These are phyloP conservation scores for Fusarium siculi DNA, from an alignment of 2,329 filamentous ascomycete species.

Conservation along the genomic window DNA sequence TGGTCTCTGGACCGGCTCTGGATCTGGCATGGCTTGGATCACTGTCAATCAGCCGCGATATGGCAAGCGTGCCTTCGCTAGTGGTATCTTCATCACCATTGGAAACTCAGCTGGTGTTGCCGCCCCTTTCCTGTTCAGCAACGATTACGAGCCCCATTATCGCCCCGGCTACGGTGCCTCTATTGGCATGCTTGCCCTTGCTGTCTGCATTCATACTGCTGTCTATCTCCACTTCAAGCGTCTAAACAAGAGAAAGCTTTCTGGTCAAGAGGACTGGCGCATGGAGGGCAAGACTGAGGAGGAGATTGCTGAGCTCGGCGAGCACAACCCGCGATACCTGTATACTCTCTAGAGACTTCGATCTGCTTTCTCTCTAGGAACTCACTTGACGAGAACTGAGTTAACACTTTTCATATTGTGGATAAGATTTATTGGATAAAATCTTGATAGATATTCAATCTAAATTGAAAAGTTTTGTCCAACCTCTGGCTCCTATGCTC, in stretches of 20 bases:
- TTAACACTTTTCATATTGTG: not conserved
- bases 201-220: constrained; percentile 44
- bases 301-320: constrained; percentile 56
- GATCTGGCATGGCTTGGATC: constrained; percentile 53
- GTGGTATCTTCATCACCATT: constrained; percentile 69
- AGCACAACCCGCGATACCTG: constrained; percentile 50
- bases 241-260: constrained; percentile 50
- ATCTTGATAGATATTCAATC: not conserved
- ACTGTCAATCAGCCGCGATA: constrained; percentile 71
- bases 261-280: constrained; percentile 52
- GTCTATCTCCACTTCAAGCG: constrained; percentile 46
- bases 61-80: constrained; percentile 71
- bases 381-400: not conserved
- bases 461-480: not conserved
- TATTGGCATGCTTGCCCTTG: constrained; percentile 57
- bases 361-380: too few species aligned
- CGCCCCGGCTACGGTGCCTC: constrained; percentile 63
- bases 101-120: constrained; percentile 73
- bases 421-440: not conserved
- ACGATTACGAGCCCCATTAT: constrained; percentile 56
- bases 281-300: constrained; percentile 54
- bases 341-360: not conserved
- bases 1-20: constrained; percentile 58
- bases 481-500: rapidly evolving
- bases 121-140: constrained; percentile 66